Conservation (phyloP, 768 basidiomycete species). For the Boletus sp. region DNA sequence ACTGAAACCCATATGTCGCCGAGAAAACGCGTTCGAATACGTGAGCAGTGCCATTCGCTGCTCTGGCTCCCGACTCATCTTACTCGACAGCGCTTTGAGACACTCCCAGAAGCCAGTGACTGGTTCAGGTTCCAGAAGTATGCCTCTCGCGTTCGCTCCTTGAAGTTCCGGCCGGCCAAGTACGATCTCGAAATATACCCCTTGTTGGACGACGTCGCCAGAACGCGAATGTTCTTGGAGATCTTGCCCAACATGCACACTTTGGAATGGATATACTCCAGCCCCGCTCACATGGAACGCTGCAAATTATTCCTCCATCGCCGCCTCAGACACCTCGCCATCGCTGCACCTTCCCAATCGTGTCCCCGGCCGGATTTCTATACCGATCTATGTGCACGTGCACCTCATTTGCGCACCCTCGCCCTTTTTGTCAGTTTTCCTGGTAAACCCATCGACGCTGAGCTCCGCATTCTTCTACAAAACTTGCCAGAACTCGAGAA, state of each 20-base stretch:
- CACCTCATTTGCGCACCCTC: conserved; percentile 48
- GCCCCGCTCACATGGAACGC: conserved; percentile 28
- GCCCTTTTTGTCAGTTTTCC: conserved; percentile 44
- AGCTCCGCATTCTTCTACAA: conserved; percentile 38
- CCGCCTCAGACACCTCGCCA: conserved; percentile 41
- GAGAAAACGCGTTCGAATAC: conserved; percentile 18
- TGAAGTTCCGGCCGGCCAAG: conserved; percentile 23
- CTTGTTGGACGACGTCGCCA: conserved; percentile 49
- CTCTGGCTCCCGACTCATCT: neutral
- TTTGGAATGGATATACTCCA: conserved; percentile 44
- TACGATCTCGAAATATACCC: conserved; percentile 15
- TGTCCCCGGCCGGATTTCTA: conserved; percentile 22
- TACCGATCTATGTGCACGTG: conserved; percentile 43
- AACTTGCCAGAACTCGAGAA: conserved; percentile 44
- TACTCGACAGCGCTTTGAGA: conserved; percentile 37
- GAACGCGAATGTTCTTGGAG: conserved; percentile 49
- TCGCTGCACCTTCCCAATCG: conserved; percentile 26
- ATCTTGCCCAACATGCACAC: conserved; percentile 54
- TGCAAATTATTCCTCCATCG: conserved; percentile 58
- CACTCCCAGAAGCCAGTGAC: conserved; percentile 42
- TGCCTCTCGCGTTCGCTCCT: conserved; percentile 43
- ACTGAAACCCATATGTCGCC: conserved; percentile 42
- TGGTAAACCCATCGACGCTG: conserved; percentile 39
- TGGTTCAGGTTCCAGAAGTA: conserved; percentile 58
- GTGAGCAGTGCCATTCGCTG: conserved; percentile 5